These are phyloP conservation scores for Calonectria hawksworthii DNA, from an alignment of 2,329 filamentous ascomycete species.

Conservation along the genomic window DNA sequence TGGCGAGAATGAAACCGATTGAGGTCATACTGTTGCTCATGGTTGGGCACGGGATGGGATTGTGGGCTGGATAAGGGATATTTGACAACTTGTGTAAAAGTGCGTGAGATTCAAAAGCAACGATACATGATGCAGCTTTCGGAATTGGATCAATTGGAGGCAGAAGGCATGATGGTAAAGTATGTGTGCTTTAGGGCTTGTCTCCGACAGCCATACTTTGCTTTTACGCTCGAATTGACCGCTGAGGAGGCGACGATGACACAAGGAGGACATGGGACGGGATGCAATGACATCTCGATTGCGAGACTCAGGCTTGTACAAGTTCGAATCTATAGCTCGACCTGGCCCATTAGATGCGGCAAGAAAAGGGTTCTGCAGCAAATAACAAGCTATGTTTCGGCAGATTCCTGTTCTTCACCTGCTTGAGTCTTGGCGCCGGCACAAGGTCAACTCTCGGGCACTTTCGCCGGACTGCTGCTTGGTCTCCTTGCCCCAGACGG, in stretches of 20 bases:
- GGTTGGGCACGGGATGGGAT: not conserved
- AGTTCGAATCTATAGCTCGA: not conserved
- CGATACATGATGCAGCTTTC: not conserved
- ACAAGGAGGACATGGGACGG: slow-evolving; percentile 17
- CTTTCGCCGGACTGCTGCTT: not conserved
- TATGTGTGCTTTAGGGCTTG: slow-evolving; percentile 24
- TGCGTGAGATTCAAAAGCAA: not conserved
- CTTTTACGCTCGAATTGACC: not conserved
- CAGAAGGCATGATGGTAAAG: slow-evolving; percentile 12
- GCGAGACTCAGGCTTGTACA: not conserved
- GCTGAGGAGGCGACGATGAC: slow-evolving; percentile 14
- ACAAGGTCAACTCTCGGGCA: too few species aligned
- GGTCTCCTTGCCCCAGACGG: not conserved
- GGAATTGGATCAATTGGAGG: not conserved
- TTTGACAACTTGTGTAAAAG: not conserved
- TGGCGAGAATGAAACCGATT: slow-evolving; percentile 44
- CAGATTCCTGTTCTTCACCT: not conserved
- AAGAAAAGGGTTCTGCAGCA: not conserved
- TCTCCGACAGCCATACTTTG: slow-evolving; percentile 35
- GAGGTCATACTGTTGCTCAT: slow-evolving; percentile 43
- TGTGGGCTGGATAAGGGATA: not conserved
- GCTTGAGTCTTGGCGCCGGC: not conserved
- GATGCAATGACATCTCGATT: slow-evolving; percentile 12
- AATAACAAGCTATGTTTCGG: not conserved
- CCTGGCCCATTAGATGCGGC: not conserved